A percentile compares a stretch with the other conserved stretches of the same genome.
Evolutionary conservation across 169 alveolate genomes (phyloP).

Genomic region (Toxoplasma gondii): DNA sequence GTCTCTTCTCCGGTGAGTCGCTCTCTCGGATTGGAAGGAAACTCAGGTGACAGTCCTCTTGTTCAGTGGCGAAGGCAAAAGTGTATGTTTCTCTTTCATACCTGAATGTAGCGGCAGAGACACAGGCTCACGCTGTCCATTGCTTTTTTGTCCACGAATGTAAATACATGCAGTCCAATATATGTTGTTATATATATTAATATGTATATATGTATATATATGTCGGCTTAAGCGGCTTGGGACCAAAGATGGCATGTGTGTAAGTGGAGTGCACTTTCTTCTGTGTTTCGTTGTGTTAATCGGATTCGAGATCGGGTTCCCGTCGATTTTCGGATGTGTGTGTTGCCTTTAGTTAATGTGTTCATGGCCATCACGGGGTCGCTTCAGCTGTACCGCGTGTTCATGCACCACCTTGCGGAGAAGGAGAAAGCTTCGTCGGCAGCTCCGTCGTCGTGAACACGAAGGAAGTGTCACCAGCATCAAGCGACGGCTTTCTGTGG

Average conservation of each 20-base stretch:
- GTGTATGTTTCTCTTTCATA: background rate
- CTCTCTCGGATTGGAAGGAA: background rate
- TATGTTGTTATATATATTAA: no score
- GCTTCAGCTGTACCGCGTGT: constrained; percentile 69
- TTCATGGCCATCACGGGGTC: constrained; percentile 82
- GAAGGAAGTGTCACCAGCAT: no score
- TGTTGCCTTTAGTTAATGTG: constrained; percentile 68
- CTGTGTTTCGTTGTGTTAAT: background rate
- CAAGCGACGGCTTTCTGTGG: no score
- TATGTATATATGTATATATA: no score
- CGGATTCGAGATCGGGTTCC: background rate
- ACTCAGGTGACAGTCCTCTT: background rate
- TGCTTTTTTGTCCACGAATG: no score
- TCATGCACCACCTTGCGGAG: background rate
- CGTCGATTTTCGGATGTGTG: background rate
- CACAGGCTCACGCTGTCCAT: background rate
- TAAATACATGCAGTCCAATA: no score
- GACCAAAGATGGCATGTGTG: background rate
- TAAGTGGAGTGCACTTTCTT: background rate
- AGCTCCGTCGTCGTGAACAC: no score
- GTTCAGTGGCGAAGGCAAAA: background rate
- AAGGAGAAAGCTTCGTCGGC: background rate
- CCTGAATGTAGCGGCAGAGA: background rate
- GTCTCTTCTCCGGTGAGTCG: constrained; percentile 71
- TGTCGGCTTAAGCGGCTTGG: background rate